Evolutionary conservation across 805 yeast species (phyloP), one percentile per base, ranked within the genome.

Genomic region (Starmerella vitae): DNA sequence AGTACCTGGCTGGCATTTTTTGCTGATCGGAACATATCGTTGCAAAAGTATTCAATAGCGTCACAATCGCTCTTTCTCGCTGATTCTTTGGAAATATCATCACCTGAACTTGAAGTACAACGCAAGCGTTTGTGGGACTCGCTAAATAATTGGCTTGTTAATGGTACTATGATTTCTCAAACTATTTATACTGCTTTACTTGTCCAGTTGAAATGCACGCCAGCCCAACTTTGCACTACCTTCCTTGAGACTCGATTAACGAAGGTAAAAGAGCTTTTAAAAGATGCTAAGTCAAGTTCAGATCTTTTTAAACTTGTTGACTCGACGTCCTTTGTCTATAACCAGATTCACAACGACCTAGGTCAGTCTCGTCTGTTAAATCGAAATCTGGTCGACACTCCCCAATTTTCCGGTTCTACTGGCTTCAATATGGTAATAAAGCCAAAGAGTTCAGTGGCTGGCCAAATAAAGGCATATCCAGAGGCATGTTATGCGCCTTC

Each of bases 131-230:
- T 46, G 18, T 14, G 33, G 9, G 12, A n/a, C 3, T n/a, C 17
- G 25, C 39, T 44, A 6, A 27, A 37, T 4, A 20, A 20, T 2
- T 40, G 45, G 46, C 32, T 38, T 5, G 30, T 19, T 1, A 12
- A n/a, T 5, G 47, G 46, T 20, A 28, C 30, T 3, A 29, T 33
- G n/a, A 30, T 44, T 18, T 31, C 51, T 5, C 45, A 46, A 18
- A 45, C 46, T 9, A 30, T 47, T 15, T 49, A 47, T 30, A 14
- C 44, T 15, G 52, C 58, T 8, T 45, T 43, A 22, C 39, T 54
- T 38, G 44, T 54, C 8, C 18, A 32, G 15, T 29, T 33, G 21
- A 18, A 33, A n/a, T 17, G 34, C 31, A 9, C 51, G 4, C 48
- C 57, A 7, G 22, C 33, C 5, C 30, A 44, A 20, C 37, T 51